These are phyloP conservation scores for Cutaneotrichosporon cavernicola DNA, from an alignment of 1,284 basidiomycete genomes.

Conservation along the genomic window DNA sequence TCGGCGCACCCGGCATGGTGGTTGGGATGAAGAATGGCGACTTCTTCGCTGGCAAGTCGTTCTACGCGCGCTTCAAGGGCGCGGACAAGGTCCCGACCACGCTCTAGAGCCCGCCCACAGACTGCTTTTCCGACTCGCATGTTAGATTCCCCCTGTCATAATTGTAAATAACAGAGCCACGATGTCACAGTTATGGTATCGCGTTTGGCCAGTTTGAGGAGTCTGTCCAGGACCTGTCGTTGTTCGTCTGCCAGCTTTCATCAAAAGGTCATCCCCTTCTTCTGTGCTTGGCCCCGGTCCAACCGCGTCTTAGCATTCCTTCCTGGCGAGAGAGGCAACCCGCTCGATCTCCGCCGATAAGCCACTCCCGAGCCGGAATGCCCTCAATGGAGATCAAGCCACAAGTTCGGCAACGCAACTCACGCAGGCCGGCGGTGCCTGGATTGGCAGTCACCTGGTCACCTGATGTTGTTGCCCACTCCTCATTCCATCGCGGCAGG, in stretches of 20 bases:
- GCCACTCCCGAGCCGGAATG: neutral
- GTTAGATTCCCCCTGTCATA: no score
- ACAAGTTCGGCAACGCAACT: no score
- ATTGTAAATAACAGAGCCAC: neutral
- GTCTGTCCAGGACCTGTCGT: no score
- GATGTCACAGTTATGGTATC: no score
- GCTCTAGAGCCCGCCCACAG: neutral
- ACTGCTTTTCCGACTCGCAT: no score
- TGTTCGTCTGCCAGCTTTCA: no score
- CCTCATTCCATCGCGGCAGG: no score
- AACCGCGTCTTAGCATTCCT: no score
- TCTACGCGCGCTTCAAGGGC: slow-evolving; percentile 34
- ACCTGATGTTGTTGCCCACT: no score
- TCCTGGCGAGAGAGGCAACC: neutral
- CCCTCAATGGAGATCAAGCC: neutral
- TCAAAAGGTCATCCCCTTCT: no score
- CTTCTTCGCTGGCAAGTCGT: slow-evolving; percentile 34
- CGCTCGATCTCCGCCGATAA: slow-evolving; percentile 7
- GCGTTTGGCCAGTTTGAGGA: no score
- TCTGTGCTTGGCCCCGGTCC: no score
- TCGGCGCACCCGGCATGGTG: slow-evolving; percentile 32
- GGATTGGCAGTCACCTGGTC: neutral
- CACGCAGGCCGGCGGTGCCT: neutral
- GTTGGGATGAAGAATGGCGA: slow-evolving; percentile 36
- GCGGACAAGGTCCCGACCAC: slow-evolving; percentile 28